Evolutionary conservation across 2,329 filamentous ascomycete species (phyloP).

Genomic region (Teratosphaeria pseudoeucalypti): DNA sequence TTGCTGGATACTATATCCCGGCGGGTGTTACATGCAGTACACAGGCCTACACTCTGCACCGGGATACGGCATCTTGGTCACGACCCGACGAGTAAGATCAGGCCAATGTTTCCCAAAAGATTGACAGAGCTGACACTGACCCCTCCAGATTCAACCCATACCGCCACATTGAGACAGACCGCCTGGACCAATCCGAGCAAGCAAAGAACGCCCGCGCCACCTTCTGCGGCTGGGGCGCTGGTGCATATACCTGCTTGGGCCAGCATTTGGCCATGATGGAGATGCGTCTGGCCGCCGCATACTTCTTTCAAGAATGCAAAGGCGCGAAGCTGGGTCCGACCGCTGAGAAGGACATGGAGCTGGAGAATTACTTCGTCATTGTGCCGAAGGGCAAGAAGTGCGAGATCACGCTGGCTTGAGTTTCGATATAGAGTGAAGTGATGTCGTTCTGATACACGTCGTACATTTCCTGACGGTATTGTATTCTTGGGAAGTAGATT

Average conservation of each 20-base stretch:
- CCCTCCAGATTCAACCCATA: constrained; percentile 13
- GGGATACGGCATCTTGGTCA: constrained; percentile 15
- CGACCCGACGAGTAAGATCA: constrained; percentile 15
- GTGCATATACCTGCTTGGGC: constrained; percentile 20
- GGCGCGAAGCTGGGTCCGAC: constrained; percentile 10
- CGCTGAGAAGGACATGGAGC: constrained; percentile 20
- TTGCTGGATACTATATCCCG: constrained; percentile 16
- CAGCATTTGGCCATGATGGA: constrained; percentile 23
- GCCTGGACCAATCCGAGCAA: background rate
- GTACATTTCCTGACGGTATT: background rate
- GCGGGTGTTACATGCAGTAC: constrained; percentile 16
- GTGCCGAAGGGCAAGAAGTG: constrained; percentile 20
- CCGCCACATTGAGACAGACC: constrained; percentile 2
- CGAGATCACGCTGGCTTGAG: constrained; percentile 12
- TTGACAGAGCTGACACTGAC: background rate
- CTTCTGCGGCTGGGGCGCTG: constrained; percentile 21
- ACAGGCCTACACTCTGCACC: constrained; percentile 20
- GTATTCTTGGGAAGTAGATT: background rate
- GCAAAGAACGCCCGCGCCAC: constrained; percentile 11
- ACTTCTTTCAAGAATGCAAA: constrained; percentile 19
- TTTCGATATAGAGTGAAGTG: background rate
- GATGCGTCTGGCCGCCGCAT: constrained; percentile 16
- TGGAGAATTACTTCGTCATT: constrained; percentile 25
- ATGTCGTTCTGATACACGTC: background rate
- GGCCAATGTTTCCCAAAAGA: background rate